Base-by-base conservation (phyloP, 306 rosid genomes). In the Senna tora region DNA sequence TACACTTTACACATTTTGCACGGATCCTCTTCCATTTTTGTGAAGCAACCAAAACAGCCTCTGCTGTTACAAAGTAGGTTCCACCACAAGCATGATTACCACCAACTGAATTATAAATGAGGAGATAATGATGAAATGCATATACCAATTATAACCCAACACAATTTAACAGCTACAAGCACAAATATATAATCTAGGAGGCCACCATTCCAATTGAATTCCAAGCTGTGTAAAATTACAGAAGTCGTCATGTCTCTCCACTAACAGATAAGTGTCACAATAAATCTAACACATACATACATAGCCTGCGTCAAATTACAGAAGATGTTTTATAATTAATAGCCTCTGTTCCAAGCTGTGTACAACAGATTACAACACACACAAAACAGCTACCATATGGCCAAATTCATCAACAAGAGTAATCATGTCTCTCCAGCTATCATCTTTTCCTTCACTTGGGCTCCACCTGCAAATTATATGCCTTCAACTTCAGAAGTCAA, bases 61-160 rank as follows among this genome's bases (percentile, higher is more conserved):
- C 98, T 94, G 96, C 70, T 91, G 96, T 91, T 89, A 62, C 86
- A 89, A 87, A 82, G 80, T 60, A 82, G 88, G 84, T 88, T 71
- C 65, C 74, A 80, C 81, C 87, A 80, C 67, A 72, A 72, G 68
- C 86, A 32, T 81, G 89, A 89, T 87, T 74, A 84, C 52, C 73
- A 80, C 86, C 53, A 46, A 54, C 8, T 56, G 56, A 28, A 41
- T 55, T 43, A 73, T 16, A 67, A 69, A 58, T 69, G 64, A 57
- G 39, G 60, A 47, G 56, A 73, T 30, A n/a, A 17, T 13, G 41
- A 71, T 32, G 30, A 76, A 64, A 17, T 73, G 32, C 25, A 25
- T 30, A 45, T 11, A 57, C 4, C 46, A 61, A 54, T 42, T 45
- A 55, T 5, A 58, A 2, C 16, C 39, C 39, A 36, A 47, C 19